Evolutionary conservation across 495 filamentous ascomycete species (phyloP), one percentile per base, ranked within the genome.

Genomic region (Annulohypoxylon maeteangense): DNA sequence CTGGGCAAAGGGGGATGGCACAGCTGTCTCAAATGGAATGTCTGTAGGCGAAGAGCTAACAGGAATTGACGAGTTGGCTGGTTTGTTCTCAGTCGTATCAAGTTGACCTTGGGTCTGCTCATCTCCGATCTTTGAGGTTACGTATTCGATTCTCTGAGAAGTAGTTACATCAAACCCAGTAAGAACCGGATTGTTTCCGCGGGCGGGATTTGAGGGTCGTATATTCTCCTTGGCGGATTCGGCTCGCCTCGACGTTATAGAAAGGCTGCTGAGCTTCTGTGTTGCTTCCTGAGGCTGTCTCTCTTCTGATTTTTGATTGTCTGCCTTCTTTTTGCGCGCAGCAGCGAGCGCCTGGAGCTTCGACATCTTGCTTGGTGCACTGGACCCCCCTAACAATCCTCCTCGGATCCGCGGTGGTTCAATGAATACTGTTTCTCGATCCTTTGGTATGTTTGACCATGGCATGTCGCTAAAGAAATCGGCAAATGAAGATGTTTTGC

Each of bases 301-400:
- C 29, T 81, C 78, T 22, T 78, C 78, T 1, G 60, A 55, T 31
- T 64, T 80, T 75, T 90, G 90, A 8, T 90, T 89, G 40, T 92
- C 91, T 51, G 91, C 89, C 78, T 93, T 94, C 81, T 94, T 96
- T 77, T 90, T 91, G 54, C 93, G 88, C 20, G 91, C 89, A n/a
- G 93, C 93, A 64, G 95, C 95, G 18, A 98, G 83, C 44, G 90
- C 90, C 65, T 95, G 94, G 29, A 98, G 83, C 75, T 98, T 99
- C 10, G 95, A 97, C 75, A 91, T 85, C 74, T 96, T 97, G n/a
- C 87, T 81, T 10, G 84, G 74, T 0, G 80, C 68, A 20, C 83
- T 81, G 2, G 91, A 88, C 20, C 96, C 95, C 20, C 95, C 95
- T 16, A 95, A 80, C 7, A 99, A 84, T 0, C 88, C 87, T 7